Conservation (phyloP, 345 rosid genomes). For the Rhizophora mangle region DNA sequence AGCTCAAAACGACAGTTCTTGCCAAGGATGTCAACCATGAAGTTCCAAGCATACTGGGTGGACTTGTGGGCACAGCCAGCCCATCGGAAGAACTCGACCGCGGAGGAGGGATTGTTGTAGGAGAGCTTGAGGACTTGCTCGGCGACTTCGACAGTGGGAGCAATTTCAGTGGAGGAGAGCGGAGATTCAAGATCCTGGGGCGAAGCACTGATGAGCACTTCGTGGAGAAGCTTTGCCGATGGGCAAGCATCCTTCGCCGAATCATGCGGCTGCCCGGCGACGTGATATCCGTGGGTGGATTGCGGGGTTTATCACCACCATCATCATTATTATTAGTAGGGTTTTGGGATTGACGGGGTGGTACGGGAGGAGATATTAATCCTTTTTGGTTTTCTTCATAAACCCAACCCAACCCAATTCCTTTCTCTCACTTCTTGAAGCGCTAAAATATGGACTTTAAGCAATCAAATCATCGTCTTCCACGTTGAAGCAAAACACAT, state of each 20-base stretch:
- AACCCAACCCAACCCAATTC: too few relatives aligned
- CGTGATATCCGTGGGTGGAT: too few relatives aligned
- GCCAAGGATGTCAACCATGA: slow-evolving; percentile 59
- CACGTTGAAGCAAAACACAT: too few relatives aligned
- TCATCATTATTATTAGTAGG: too few relatives aligned
- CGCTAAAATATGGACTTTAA: too few relatives aligned
- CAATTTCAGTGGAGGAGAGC: slow-evolving; percentile 33
- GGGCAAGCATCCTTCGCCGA: slow-evolving; percentile 27
- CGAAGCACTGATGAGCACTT: slow-evolving; percentile 30
- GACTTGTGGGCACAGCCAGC: slow-evolving; percentile 35
- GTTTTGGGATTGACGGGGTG: too few relatives aligned
- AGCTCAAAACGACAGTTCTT: slow-evolving; percentile 42
- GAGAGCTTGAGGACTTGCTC: slow-evolving; percentile 45
- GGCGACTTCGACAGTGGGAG: slow-evolving; percentile 32
- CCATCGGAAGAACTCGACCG: slow-evolving; percentile 54
- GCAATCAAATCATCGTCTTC: too few relatives aligned
- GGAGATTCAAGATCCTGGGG: slow-evolving; percentile 36
- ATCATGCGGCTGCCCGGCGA: too few relatives aligned
- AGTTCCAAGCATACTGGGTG: slow-evolving; percentile 42
- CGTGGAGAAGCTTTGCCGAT: slow-evolving; percentile 29
- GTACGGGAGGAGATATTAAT: too few relatives aligned
- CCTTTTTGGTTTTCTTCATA: too few relatives aligned
- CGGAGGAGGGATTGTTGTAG: slow-evolving; percentile 35
- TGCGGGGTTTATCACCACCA: too few relatives aligned
- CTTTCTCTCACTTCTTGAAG: too few relatives aligned